phyloP scores from a whole-genome alignment of 306 rosid genomes.

The Ormosia emarginata region DNA sequence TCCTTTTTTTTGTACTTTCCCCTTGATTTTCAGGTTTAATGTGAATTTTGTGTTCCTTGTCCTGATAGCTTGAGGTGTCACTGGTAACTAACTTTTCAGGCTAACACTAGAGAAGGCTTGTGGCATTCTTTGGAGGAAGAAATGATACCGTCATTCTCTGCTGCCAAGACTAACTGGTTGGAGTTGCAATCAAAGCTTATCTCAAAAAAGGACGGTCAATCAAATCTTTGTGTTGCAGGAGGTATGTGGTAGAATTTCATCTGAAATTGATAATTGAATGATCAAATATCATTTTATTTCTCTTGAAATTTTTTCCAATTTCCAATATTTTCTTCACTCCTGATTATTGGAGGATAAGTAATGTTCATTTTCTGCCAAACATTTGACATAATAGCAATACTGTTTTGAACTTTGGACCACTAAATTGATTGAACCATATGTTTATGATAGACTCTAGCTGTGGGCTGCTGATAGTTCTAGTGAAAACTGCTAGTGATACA shows the following conservation, averaged over 20 bases:
- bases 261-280: conserved; percentile 14
- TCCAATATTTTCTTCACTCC: background rate
- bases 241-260: conserved; percentile 54
- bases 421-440: background rate
- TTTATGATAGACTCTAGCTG: background rate
- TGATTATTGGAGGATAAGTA: background rate
- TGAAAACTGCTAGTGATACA: background rate
- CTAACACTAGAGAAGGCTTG: conserved; percentile 57
- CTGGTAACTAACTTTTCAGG: conserved; percentile 52
- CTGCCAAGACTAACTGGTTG: conserved; percentile 81
- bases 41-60: background rate
- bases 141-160: conserved; percentile 67
- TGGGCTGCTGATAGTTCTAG: background rate
- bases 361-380: background rate
- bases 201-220: conserved; percentile 48
- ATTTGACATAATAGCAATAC: background rate
- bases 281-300: conserved; percentile 1
- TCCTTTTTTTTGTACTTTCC: background rate
- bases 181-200: conserved; percentile 80
- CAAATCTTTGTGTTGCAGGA: conserved; percentile 83
- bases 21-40: background rate
- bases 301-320: background rate
- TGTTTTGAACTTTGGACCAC: background rate
- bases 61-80: conserved; percentile 26
- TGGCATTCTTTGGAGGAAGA: conserved; percentile 97